These are phyloP conservation scores for Blastomyces gilchristii DNA, from an alignment of 2,329 filamentous ascomycete genomes.

Conservation along the genomic window DNA sequence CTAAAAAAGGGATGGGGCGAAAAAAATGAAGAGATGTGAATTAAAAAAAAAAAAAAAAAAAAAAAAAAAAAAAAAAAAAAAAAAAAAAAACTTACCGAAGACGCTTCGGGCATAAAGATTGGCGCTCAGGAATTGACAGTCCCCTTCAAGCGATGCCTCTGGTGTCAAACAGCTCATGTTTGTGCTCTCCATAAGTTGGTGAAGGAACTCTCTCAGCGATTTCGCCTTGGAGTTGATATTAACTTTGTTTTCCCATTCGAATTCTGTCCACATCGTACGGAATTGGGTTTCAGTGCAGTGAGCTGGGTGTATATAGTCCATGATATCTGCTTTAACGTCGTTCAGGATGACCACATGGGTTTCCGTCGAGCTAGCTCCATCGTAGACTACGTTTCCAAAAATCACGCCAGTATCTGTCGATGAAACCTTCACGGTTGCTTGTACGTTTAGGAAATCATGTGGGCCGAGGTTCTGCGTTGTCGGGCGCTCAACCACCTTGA, in stretches of 20 bases:
- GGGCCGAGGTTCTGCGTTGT: constrained; percentile 92
- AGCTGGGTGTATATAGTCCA: constrained; percentile 98
- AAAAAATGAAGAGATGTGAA: constrained; percentile 8
- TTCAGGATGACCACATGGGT: constrained; percentile 97
- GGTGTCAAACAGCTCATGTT: constrained; percentile 98
- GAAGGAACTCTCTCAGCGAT: constrained; percentile 80
- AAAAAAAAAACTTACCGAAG: constrained; percentile 63
- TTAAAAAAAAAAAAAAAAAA: constrained; percentile 24
- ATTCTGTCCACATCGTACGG: constrained; percentile 99
- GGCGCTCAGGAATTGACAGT: constrained; percentile 94
- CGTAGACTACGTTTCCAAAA: constrained; percentile 97
- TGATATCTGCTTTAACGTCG: constrained; percentile 96
- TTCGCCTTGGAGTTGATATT: constrained; percentile 99
- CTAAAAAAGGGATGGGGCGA: constrained; percentile 1
- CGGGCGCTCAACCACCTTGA: constrained; percentile 94
- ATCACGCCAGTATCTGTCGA: constrained; percentile 98
- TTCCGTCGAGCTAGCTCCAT: constrained; percentile 81
- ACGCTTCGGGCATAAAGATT: constrained; percentile 95
- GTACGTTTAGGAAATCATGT: constrained; percentile 95
- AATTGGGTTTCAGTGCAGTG: constrained; percentile 97
- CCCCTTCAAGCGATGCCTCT: constrained; percentile 89
- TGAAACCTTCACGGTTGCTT: constrained; percentile 97
- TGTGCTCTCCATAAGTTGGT: constrained; percentile 90
- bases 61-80: constrained; percentile 17
- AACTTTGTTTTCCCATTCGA: constrained; percentile 99